These are phyloP conservation scores for Moricandia arvensis DNA, from an alignment of 345 rosid genomes.

Conservation along the genomic window DNA sequence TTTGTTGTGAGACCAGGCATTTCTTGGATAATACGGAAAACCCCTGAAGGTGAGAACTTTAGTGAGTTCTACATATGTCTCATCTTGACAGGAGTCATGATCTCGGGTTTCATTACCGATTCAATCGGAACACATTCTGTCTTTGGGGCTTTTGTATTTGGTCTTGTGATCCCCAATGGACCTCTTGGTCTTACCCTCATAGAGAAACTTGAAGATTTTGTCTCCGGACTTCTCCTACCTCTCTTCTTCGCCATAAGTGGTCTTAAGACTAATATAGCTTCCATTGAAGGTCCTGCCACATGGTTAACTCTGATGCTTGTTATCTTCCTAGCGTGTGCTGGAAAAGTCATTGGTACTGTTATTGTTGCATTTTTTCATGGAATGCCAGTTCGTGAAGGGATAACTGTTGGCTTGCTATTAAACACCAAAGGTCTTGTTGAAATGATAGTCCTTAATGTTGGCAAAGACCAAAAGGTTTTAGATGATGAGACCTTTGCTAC, in stretches of 20 bases:
- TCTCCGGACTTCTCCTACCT: constrained; percentile 89
- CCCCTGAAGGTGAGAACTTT: constrained; percentile 88
- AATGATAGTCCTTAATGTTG: constrained; percentile 89
- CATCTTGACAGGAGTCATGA: constrained; percentile 93
- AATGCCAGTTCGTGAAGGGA: constrained; percentile 83
- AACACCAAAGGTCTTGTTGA: constrained; percentile 97
- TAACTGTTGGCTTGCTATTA: constrained; percentile 80
- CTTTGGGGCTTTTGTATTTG: constrained; percentile 90
- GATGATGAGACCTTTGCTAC: constrained; percentile 76
- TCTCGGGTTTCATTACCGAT: constrained; percentile 87
- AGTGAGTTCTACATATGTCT: constrained; percentile 78
- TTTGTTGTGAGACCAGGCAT: constrained; percentile 67
- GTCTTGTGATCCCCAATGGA: constrained; percentile 86
- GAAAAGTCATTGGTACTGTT: constrained; percentile 73
- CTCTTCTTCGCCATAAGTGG: constrained; percentile 95
- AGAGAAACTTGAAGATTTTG: constrained; percentile 93
- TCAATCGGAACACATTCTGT: constrained; percentile 95
- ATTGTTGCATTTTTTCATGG: constrained; percentile 53
- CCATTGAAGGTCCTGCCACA: constrained; percentile 45
- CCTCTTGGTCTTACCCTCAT: constrained; percentile 83
- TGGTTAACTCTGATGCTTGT: constrained; percentile 54
- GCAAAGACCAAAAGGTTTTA: constrained; percentile 84
- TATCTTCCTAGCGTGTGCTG: constrained; percentile 56
- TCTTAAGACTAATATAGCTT: constrained; percentile 59
- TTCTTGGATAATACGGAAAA: constrained; percentile 64